Evolutionary conservation across 768 basidiomycete genomes (phyloP), one percentile per base, ranked within the genome.

Genomic region (Naematelia encephala): DNA sequence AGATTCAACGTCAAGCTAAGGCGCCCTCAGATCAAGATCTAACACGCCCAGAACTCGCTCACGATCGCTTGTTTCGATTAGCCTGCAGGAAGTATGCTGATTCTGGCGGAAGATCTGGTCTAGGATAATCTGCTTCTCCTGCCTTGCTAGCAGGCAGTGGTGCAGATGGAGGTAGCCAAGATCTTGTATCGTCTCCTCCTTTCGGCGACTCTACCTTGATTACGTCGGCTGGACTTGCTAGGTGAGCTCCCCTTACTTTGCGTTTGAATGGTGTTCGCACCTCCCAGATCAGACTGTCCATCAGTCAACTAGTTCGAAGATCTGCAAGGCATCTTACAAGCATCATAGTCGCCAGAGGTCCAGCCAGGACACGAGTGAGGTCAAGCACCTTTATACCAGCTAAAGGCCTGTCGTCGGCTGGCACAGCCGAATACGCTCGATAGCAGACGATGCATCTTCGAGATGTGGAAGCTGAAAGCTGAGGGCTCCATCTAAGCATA

Each of bases 21-120:
- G 56, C 54, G 44, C 11, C 3, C 29, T 50, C 45, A 60, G 46
- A 34, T 54, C 11, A 4, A 16, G 4, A 34, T 16, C 28, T 8
- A 19, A 45, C 45, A 39, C 2, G 11, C 3, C 8, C n/a, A 22
- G 14, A 10, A 16, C 25, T 39, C 11, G 63, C 68, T 51, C 43
- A 68, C 72, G 69, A 71, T 45, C 70, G 52, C 53, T 74, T 74
- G 43, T 73, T 73, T 51, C 93, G 82, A 75, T 97, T 97, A 0
- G 83, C 85, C 0, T 88, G 83, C 4, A 97, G 83, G 74, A 94
- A 97, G 74, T 97, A 97, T 0, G 93, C 90, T 2, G 90, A 89
- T 75, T 97, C 93, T 10, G 91, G 84, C 8, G 90, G 91, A 0
- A 90, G 81, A 70, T 88, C 77, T 14, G 72, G 72, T 26, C 72